Evolutionary conservation across 1,139 yeast genomes (phyloP).

Genomic region (Fermentozyma sake): DNA sequence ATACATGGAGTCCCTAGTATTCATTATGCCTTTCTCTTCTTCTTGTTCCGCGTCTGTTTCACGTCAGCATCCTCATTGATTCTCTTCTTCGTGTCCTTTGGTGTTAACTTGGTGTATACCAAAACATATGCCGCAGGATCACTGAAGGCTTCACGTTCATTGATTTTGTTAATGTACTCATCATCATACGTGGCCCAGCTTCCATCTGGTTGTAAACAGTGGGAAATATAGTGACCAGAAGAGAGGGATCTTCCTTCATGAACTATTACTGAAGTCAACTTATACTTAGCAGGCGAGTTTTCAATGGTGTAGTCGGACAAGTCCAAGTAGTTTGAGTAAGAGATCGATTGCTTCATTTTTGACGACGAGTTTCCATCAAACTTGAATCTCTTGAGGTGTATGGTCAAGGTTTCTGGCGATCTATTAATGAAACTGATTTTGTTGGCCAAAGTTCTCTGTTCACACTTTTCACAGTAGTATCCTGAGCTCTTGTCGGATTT

Average conservation of each 20-base stretch:
- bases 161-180: constrained; percentile 71
- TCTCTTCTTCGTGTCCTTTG: constrained; percentile 25
- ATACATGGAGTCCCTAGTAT: too few relatives aligned
- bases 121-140: constrained; percentile 90
- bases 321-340: constrained; percentile 75
- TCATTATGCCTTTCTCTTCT: too few relatives aligned
- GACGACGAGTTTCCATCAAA: constrained; percentile 74
- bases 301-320: constrained; percentile 57
- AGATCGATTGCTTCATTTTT: constrained; percentile 82
- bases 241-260: constrained; percentile 93
- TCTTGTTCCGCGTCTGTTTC: too few relatives aligned
- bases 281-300: constrained; percentile 54
- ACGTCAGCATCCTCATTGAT: too few relatives aligned
- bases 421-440: constrained; percentile 71
- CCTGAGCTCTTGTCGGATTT: constrained; percentile 57
- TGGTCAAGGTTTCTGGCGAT: constrained; percentile 83
- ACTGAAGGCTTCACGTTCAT: constrained; percentile 68
- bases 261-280: constrained; percentile 78
- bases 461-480: constrained; percentile 85
- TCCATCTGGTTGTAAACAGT: constrained; percentile 87
- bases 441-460: constrained; percentile 68
- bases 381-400: constrained; percentile 87
- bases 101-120: constrained; percentile 72
- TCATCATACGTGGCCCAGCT: constrained; percentile 94
- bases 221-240: constrained; percentile 90